phyloP scores from a whole-genome alignment of 805 yeast species.

The Kodamaea restingae region DNA sequence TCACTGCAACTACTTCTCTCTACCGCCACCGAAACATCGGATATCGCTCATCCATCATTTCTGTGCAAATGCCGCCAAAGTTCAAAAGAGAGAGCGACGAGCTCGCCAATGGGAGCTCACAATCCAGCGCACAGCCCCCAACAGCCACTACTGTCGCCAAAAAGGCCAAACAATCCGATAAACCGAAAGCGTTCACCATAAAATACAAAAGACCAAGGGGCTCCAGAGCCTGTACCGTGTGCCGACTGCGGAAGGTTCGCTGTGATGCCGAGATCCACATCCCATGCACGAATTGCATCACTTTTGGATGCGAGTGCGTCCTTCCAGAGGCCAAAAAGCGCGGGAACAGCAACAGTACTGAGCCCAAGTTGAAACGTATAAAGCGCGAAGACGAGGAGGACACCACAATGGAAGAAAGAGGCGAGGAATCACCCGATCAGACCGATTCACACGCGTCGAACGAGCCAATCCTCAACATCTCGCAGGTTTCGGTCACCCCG shows the following conservation, averaged over 20 bases:
- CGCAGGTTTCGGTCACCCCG: constrained; percentile 41
- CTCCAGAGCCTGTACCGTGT: constrained; percentile 70
- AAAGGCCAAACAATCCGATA: constrained; percentile 14
- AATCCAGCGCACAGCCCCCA: neutral
- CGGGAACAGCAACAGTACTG: constrained; percentile 20
- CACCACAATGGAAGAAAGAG: neutral
- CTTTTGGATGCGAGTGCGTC: constrained; percentile 67
- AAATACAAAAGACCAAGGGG: constrained; percentile 57
- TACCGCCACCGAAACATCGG: neutral
- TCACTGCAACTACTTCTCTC: neutral
- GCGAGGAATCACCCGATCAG: neutral
- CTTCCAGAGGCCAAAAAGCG: constrained; percentile 58
- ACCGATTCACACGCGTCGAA: constrained; percentile 10
- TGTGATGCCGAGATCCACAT: constrained; percentile 62
- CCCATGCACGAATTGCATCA: constrained; percentile 61
- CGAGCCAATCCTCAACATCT: constrained; percentile 41
- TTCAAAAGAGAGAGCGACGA: constrained; percentile 1
- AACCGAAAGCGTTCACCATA: constrained; percentile 43
- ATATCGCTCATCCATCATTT: neutral
- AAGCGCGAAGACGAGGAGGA: constrained; percentile 5
- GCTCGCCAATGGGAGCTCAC: neutral
- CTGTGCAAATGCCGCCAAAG: neutral
- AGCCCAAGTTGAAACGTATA: constrained; percentile 15
- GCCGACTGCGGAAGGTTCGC: constrained; percentile 74
- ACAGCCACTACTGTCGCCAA: neutral